Evolutionary conservation across 805 yeast species (phyloP).

Genomic region (Myxozyma neotropica): DNA sequence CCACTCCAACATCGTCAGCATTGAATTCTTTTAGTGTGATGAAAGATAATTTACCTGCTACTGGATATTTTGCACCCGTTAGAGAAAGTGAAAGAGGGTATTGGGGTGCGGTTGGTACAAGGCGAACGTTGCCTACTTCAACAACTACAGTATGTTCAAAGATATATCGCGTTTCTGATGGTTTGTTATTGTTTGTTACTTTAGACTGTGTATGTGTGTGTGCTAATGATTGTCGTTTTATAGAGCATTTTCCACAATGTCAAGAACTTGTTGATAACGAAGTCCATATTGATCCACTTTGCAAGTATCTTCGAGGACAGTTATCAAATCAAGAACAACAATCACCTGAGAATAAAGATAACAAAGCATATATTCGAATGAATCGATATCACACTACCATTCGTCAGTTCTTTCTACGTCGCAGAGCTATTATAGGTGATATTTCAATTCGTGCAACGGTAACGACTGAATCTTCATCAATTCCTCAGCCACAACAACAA

Average conservation of each 20-base stretch:
- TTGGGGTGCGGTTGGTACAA: not conserved
- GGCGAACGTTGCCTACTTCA: not conserved
- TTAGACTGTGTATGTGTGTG: too few species aligned
- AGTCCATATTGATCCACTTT: slow-evolving; percentile 8
- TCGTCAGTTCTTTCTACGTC: slow-evolving; percentile 8
- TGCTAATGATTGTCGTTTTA: not conserved
- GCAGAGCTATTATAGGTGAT: slow-evolving; percentile 18
- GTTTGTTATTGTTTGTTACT: not conserved
- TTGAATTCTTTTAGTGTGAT: not conserved
- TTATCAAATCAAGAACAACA: not conserved
- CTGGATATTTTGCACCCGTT: not conserved
- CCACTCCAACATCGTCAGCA: not conserved
- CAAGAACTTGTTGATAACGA: slow-evolving; percentile 10
- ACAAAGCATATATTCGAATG: not conserved
- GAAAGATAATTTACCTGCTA: not conserved
- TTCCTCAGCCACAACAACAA: not conserved
- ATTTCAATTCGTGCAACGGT: slow-evolving; percentile 14
- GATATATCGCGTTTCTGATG: slow-evolving; percentile 16
- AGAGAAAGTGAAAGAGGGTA: not conserved
- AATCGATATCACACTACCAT: not conserved
- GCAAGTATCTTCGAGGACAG: slow-evolving; percentile 9
- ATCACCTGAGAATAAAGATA: not conserved
- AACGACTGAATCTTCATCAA: not conserved
- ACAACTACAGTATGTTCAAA: not conserved
- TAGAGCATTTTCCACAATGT: slow-evolving; percentile 13